phyloP scores from a whole-genome alignment of 148 eudicot species.

The Camellia sinensis region DNA sequence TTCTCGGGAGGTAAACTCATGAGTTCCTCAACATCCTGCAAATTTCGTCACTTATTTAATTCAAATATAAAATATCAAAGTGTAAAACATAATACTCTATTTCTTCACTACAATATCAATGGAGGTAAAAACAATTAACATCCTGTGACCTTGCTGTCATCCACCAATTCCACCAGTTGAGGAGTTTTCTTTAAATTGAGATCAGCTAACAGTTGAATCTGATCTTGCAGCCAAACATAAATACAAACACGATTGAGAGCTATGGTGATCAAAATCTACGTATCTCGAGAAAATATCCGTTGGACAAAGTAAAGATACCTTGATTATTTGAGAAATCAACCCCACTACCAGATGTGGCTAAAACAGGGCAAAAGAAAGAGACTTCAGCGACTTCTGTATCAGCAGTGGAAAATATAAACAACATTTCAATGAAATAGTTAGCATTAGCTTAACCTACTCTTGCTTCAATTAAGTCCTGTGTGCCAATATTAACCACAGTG shows the following conservation, averaged over 20 bases:
- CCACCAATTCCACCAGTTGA: conserved; percentile 78
- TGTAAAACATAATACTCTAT: neutral
- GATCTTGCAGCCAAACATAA: conserved; percentile 5
- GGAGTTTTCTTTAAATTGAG: conserved; percentile 85
- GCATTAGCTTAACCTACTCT: conserved; percentile 52
- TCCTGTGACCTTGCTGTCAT: conserved; percentile 50
- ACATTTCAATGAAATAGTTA: neutral
- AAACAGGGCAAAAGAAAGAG: conserved; percentile 26
- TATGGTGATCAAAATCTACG: neutral
- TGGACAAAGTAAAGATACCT: conserved; percentile 38
- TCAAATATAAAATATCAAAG: neutral
- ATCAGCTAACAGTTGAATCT: conserved; percentile 80
- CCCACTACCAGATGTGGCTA: conserved; percentile 88
- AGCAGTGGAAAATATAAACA: neutral
- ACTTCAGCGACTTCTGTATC: conserved; percentile 14
- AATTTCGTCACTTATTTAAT: neutral
- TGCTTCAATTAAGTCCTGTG: conserved; percentile 79
- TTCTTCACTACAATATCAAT: neutral
- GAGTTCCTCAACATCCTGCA: conserved; percentile 83
- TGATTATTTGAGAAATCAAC: conserved; percentile 72
- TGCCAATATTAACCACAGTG: conserved; percentile 90
- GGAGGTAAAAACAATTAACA: conserved; percentile 9
- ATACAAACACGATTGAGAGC: neutral
- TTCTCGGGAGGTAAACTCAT: conserved; percentile 69
- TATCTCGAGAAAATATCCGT: neutral